Base-by-base conservation (phyloP, 345 rosid species). In the Theobroma cacao region DNA sequence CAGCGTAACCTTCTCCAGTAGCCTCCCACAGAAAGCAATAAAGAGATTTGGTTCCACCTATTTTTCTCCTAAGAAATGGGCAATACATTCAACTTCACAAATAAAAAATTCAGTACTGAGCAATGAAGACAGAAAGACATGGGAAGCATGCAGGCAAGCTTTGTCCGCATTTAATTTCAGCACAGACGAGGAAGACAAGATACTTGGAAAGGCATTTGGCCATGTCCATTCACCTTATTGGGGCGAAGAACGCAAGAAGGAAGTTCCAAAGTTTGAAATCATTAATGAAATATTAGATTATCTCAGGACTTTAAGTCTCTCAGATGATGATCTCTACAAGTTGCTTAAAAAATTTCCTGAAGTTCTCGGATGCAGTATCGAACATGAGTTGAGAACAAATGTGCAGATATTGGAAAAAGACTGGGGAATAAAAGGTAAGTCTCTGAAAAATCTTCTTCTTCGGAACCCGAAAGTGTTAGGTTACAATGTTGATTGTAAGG, bases 391-490 rank as follows among this genome's bases (percentile, higher is more conserved):
- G 90, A 92, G 67, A 85, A 90, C 68, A 3, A 93, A 92, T 64
- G 91, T 95, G 72, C 84, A 81, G 84, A 86, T 90, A 77, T 83
- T 95, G 82, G 93, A 86, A 80, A 89, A 81, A 4, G 92, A 87
- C 9, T 93, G 98, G 98, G 96, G 96, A 63, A 92, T 93, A 31
- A 79, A 89, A 63, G 96, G 96, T 53, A 95, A 95, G 76, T 53
- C 91, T 5, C 83, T 95, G 15, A 80, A 80, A 70, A 95, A 81
- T 53, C 93, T 95, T 69, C 88, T 92, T 60, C 93, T 87, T 47
- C 88, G 97, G 80, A 95, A 95, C 78, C 99, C 99, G 0, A 95
- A 92, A 82, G 98, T 92, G 2, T 83, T 95, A 79, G 99, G 99
- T 33, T 95, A 90, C 65, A 92, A 91, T 81, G 89, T 95, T 31